Percentiles rank a stretch among this genome's conserved stretches.
phyloP scores from a whole-genome alignment of 1,284 basidiomycete species.

The Tilletia caries region DNA sequence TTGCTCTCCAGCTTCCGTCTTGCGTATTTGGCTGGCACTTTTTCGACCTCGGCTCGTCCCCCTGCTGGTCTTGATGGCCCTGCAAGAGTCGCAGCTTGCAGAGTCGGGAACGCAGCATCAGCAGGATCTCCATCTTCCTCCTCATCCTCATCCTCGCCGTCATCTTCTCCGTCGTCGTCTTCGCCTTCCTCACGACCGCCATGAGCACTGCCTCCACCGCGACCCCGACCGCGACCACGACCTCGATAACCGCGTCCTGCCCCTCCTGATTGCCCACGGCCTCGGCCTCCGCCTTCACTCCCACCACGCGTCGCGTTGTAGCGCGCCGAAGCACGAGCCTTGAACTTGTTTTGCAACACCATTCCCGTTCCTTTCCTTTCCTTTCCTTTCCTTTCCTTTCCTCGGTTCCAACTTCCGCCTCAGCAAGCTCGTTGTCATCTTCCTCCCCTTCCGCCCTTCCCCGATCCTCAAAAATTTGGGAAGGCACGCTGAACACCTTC shows the following conservation, averaged over 20 bases:
- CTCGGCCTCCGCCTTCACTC: constrained; percentile 3
- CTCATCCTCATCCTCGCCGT: constrained; percentile 19
- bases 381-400: too few species aligned
- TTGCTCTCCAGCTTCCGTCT: constrained; percentile 39
- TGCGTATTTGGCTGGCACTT: constrained; percentile 32
- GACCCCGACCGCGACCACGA: background rate
- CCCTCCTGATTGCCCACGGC: background rate
- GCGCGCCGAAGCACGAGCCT: constrained; percentile 46
- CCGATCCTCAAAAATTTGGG: background rate
- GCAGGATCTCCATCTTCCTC: background rate
- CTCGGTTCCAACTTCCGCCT: too few species aligned
- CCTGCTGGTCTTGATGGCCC: background rate
- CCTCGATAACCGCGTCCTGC: background rate
- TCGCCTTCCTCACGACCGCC: background rate
- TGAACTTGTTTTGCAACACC: constrained; percentile 53
- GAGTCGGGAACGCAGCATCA: constrained; percentile 3
- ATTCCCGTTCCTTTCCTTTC: constrained; percentile 23
- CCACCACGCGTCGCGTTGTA: constrained; percentile 29
- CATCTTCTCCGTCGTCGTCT: constrained; percentile 19
- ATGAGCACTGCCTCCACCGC: background rate
- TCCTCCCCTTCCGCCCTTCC: too few species aligned
- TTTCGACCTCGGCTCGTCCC: background rate
- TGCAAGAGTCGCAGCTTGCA: constrained; percentile 4
- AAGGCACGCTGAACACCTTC: background rate
- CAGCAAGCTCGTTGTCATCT: too few species aligned